phyloP scores from a whole-genome alignment of 352 stramenopile species.

The Pythium aristosporum region DNA sequence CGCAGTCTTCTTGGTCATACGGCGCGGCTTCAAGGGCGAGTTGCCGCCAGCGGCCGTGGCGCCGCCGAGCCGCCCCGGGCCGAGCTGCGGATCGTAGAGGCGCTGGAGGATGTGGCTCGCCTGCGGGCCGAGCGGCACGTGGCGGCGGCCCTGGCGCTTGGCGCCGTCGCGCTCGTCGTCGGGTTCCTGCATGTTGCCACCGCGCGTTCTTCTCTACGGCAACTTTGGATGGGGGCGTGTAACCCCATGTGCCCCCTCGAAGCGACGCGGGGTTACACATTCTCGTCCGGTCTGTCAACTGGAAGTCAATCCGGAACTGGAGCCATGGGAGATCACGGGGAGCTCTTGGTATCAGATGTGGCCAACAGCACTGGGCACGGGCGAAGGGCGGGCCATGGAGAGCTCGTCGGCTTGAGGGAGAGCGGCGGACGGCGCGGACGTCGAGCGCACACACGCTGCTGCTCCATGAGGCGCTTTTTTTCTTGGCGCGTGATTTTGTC shows the following conservation, averaged over 20 bases:
- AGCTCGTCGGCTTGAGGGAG: background rate
- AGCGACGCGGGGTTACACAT: conserved; percentile 1
- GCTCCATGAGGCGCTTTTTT: background rate
- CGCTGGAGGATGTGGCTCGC: conserved; percentile 63
- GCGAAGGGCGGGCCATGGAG: too few species aligned
- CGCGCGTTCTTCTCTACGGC: background rate
- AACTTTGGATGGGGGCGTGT: background rate
- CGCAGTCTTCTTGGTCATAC: conserved; percentile 49
- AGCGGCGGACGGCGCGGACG: background rate
- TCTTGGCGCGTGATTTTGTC: background rate
- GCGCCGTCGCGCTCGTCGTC: conserved; percentile 48
- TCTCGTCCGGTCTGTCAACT: background rate
- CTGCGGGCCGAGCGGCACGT: conserved; percentile 47
- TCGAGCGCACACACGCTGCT: background rate
- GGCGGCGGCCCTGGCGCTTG: conserved; percentile 40
- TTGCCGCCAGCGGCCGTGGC: conserved; percentile 3
- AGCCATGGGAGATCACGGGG: background rate
- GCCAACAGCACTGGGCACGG: too few species aligned
- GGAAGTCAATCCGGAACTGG: conserved; percentile 3
- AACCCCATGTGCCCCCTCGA: background rate
- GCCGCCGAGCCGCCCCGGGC: conserved; percentile 20
- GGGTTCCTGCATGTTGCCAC: conserved; percentile 6
- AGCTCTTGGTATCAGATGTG: background rate
- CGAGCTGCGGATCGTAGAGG: conserved; percentile 64
- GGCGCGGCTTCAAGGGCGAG: conserved; percentile 47